These are phyloP conservation scores for Ustilago sp. DNA, from an alignment of 1,284 basidiomycete genomes.

Conservation along the genomic window DNA sequence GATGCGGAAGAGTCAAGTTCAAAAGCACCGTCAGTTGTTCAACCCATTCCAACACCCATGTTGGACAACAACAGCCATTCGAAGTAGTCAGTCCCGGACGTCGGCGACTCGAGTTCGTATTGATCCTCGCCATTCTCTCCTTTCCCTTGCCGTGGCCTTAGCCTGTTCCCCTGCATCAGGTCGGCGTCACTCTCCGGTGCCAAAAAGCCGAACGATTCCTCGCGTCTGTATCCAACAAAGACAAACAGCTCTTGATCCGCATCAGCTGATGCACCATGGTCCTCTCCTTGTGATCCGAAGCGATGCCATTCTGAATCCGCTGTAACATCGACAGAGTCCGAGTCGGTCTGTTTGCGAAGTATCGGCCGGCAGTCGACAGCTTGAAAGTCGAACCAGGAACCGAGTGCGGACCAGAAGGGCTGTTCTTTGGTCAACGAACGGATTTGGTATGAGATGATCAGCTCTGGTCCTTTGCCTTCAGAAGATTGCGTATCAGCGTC, in stretches of 20 bases:
- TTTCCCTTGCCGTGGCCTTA: conserved; percentile 25
- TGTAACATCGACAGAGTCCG: background rate
- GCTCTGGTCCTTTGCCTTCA: conserved; percentile 27
- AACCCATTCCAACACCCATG: conserved; percentile 37
- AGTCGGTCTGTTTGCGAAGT: background rate
- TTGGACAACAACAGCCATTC: conserved; percentile 57
- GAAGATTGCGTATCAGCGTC: background rate
- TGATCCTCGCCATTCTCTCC: background rate
- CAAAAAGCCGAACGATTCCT: conserved; percentile 38
- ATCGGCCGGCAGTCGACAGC: conserved; percentile 72
- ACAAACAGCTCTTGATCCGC: conserved; percentile 57
- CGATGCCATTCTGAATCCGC: conserved; percentile 28
- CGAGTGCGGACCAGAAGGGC: conserved; percentile 83
- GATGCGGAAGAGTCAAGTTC: background rate
- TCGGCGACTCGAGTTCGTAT: conserved; percentile 22
- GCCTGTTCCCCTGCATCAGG: conserved; percentile 56
- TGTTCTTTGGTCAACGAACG: conserved; percentile 81
- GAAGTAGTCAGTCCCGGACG: conserved; percentile 48
- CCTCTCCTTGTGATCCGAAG: conserved; percentile 25
- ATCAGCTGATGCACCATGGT: conserved; percentile 30
- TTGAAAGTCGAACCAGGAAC: conserved; percentile 80
- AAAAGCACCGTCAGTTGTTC: conserved; percentile 4
- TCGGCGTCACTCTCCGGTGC: conserved; percentile 45
- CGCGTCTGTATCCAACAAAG: conserved; percentile 55
- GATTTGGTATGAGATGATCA: conserved; percentile 75